A percentile compares a stretch with the other conserved stretches of the same genome.
These are phyloP conservation scores for Chalciporus piperatus DNA, from an alignment of 768 basidiomycete species.

Conservation along the genomic window DNA sequence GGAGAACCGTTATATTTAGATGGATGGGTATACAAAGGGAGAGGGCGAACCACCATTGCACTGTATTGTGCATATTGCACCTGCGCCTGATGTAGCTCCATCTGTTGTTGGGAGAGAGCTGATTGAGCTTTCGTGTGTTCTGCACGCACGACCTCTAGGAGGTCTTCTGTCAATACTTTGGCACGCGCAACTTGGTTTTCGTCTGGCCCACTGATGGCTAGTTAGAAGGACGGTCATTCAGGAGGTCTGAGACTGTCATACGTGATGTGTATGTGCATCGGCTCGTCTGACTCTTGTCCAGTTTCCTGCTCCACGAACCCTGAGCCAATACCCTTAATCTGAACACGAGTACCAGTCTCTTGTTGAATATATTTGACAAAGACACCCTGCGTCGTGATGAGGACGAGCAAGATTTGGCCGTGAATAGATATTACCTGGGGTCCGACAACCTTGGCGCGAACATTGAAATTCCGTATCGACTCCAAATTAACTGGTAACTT, in stretches of 20 bases:
- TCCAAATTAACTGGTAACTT: constrained; percentile 89
- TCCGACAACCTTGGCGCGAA: constrained; percentile 96
- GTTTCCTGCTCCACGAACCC: constrained; percentile 94
- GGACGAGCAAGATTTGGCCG: neutral
- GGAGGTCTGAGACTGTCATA: constrained; percentile 37
- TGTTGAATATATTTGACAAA: constrained; percentile 99
- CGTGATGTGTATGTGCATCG: constrained; percentile 92
- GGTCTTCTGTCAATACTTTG: constrained; percentile 83
- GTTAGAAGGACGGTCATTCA: constrained; percentile 14
- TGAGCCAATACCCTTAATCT: constrained; percentile 93
- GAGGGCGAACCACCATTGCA: constrained; percentile 47
- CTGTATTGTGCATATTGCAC: constrained; percentile 75
- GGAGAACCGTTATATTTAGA: no score
- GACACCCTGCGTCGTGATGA: constrained; percentile 52
- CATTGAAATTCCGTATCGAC: constrained; percentile 93
- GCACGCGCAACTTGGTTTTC: constrained; percentile 84
- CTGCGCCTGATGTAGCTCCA: constrained; percentile 85
- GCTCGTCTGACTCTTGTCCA: constrained; percentile 82
- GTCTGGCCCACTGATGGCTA: constrained; percentile 61
- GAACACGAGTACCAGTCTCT: constrained; percentile 93
- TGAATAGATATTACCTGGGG: constrained; percentile 61
- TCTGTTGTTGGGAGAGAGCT: constrained; percentile 69
- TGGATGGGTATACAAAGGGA: neutral
- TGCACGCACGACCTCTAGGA: constrained; percentile 81
- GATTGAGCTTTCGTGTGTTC: constrained; percentile 82